phyloP scores from a whole-genome alignment of 768 basidiomycete genomes.

The Cytidiella melzeri region DNA sequence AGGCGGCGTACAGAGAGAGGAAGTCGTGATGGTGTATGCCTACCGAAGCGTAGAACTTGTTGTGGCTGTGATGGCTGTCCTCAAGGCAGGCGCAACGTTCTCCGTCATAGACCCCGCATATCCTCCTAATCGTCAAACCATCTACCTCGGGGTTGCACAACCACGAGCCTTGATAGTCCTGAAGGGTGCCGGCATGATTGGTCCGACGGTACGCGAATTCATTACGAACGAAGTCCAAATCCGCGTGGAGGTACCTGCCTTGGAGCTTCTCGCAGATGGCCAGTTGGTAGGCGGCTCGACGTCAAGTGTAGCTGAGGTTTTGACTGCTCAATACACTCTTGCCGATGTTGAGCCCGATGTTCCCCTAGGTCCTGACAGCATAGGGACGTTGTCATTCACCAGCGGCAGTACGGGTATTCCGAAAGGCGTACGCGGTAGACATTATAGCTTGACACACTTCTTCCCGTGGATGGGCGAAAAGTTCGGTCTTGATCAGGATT shows the following conservation, averaged over 20 bases:
- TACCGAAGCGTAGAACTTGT: constrained; percentile 94
- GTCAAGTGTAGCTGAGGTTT: constrained; percentile 46
- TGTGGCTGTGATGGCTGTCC: constrained; percentile 92
- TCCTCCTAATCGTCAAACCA: constrained; percentile 84
- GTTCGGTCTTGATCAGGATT: constrained; percentile 67
- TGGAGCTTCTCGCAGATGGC: constrained; percentile 66
- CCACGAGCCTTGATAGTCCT: constrained; percentile 89
- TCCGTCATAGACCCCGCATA: constrained; percentile 99
- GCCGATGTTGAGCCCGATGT: constrained; percentile 74
- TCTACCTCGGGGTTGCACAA: constrained; percentile 89
- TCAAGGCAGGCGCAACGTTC: constrained; percentile 95
- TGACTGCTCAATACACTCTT: constrained; percentile 46
- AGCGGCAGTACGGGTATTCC: constrained; percentile 97
- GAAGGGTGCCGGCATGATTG: constrained; percentile 81
- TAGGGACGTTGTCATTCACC: constrained; percentile 94
- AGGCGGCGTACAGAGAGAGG: constrained; percentile 83
- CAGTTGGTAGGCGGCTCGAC: constrained; percentile 57
- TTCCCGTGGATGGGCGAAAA: constrained; percentile 98
- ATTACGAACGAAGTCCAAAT: constrained; percentile 73
- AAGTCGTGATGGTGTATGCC: constrained; percentile 98
- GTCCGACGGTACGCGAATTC: constrained; percentile 78
- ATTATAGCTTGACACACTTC: constrained; percentile 96
- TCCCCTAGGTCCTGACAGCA: constrained; percentile 86
- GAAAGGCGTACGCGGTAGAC: constrained; percentile 93
- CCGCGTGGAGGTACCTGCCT: constrained; percentile 84